A percentile compares a stretch with the other conserved stretches of the same genome.
phyloP scores from a whole-genome alignment of 495 filamentous ascomycete genomes.

The Hypoxylon fuscum region DNA sequence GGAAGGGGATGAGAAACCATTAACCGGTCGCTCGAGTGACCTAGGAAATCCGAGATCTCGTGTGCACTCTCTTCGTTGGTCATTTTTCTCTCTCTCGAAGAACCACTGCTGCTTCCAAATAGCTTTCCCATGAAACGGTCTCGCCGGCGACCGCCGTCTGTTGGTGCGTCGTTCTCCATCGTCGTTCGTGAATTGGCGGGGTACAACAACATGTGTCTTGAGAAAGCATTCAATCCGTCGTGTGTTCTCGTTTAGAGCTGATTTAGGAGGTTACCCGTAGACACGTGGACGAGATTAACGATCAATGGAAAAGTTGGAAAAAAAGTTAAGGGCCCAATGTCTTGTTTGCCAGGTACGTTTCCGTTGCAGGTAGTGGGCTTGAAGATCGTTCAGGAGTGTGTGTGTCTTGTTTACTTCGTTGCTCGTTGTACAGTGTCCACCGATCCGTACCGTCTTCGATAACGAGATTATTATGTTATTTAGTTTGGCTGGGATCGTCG shows the following conservation, averaged over 20 bases:
- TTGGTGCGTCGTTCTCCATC: conserved; percentile 57
- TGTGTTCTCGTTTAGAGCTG: conserved; percentile 6
- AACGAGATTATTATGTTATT: conserved; percentile 39
- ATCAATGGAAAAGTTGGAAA: conserved; percentile 3
- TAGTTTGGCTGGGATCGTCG: conserved; percentile 41
- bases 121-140: conserved; percentile 61
- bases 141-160: conserved; percentile 50
- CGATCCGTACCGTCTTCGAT: conserved; percentile 25
- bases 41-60: conserved; percentile 57
- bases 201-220: conserved; percentile 29
- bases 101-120: conserved; percentile 44
- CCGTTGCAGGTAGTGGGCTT: conserved; percentile 7
- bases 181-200: conserved; percentile 32
- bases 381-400: conserved; percentile 11
- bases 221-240: conserved; percentile 29
- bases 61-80: conserved; percentile 49
- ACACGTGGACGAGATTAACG: not conserved
- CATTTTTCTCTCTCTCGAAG: conserved; percentile 50
- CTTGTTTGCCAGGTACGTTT: conserved; percentile 20
- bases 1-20: conserved; percentile 50
- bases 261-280: conserved; percentile 2
- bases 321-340: conserved; percentile 7
- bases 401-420: conserved; percentile 28
- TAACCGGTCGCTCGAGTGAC: conserved; percentile 50
- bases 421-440: too few species aligned